Percentiles rank a stretch among this genome's conserved stretches.
Conservation (phyloP, 495 filamentous ascomycete species). For the Aspergillus asperescens region DNA sequence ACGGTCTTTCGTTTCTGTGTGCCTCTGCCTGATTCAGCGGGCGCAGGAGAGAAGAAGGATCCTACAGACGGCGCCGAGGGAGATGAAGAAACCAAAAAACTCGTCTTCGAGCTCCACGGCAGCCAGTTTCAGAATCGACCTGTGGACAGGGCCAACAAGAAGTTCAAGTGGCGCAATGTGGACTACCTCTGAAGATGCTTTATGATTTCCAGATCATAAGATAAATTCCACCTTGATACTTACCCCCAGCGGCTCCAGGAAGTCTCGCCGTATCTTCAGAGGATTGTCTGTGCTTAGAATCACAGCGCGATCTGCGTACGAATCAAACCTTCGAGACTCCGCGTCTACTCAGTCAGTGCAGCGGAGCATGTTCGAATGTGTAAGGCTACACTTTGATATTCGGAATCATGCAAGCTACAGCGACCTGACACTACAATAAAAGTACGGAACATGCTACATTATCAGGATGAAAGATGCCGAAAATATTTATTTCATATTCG, state of each 20-base stretch:
- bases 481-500: not conserved
- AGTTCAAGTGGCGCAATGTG: conserved; percentile 75
- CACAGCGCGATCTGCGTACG: no score
- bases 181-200: conserved; percentile 52
- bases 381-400: not conserved
- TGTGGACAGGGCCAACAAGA: conserved; percentile 80
- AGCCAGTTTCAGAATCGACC: conserved; percentile 79
- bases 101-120: conserved; percentile 85
- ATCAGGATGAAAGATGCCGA: not conserved
- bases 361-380: not conserved
- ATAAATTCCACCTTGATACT: not conserved
- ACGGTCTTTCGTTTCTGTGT: conserved; percentile 78
- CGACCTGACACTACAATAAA: not conserved
- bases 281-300: no score
- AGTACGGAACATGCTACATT: not conserved
- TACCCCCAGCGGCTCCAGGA: not conserved
- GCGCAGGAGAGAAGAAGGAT: conserved; percentile 12
- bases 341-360: not conserved
- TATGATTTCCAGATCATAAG: not conserved
- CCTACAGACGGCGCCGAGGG: not conserved
- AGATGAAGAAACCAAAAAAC: conserved; percentile 21
- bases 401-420: not conserved
- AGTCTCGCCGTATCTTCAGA: no score
- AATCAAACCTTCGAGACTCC: no score
- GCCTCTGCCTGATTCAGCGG: conserved; percentile 36